These are phyloP conservation scores for Cercophora newfieldiana DNA, from an alignment of 495 filamentous ascomycete species.

Conservation along the genomic window DNA sequence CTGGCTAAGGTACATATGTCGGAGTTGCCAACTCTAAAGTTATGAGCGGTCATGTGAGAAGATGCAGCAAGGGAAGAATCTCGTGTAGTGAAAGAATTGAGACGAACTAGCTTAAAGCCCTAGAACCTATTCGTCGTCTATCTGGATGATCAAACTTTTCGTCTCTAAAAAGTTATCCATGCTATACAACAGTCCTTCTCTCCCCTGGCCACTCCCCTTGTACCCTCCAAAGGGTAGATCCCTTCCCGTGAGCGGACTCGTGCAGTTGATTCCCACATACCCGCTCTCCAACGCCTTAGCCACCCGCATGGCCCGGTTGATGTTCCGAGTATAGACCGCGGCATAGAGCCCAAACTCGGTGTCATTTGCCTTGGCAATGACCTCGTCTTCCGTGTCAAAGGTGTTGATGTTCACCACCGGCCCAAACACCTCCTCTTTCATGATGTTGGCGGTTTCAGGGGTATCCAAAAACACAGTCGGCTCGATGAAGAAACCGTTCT, in stretches of 20 bases:
- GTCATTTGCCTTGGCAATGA: constrained; percentile 66
- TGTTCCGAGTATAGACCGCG: constrained; percentile 70
- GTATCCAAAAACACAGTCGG: constrained; percentile 74
- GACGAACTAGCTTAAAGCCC: background rate
- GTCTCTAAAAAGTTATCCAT: constrained; percentile 53
- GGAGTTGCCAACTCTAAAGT: constrained; percentile 48
- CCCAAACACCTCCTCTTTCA: constrained; percentile 53
- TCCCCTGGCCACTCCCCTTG: constrained; percentile 43
- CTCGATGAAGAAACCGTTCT: constrained; percentile 53
- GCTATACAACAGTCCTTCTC: constrained; percentile 42
- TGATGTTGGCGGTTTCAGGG: constrained; percentile 65
- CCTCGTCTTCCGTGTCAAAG: constrained; percentile 65
- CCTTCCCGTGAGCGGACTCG: constrained; percentile 35
- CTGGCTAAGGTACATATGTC: constrained; percentile 60
- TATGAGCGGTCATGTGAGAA: too few relatives aligned
- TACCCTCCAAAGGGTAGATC: constrained; percentile 49
- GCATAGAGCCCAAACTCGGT: constrained; percentile 74
- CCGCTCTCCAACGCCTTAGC: constrained; percentile 69
- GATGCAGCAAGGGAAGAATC: too few relatives aligned
- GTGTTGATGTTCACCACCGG: constrained; percentile 73
- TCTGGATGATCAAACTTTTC: constrained; percentile 44
- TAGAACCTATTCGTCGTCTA: constrained; percentile 26
- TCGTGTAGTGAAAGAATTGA: too few relatives aligned
- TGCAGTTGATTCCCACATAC: constrained; percentile 46
- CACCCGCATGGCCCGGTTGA: constrained; percentile 67